A percentile compares a stretch with the other conserved stretches of the same genome.
Evolutionary conservation across 2,329 filamentous ascomycete species (phyloP).

Genomic region (Xylaria sp.): DNA sequence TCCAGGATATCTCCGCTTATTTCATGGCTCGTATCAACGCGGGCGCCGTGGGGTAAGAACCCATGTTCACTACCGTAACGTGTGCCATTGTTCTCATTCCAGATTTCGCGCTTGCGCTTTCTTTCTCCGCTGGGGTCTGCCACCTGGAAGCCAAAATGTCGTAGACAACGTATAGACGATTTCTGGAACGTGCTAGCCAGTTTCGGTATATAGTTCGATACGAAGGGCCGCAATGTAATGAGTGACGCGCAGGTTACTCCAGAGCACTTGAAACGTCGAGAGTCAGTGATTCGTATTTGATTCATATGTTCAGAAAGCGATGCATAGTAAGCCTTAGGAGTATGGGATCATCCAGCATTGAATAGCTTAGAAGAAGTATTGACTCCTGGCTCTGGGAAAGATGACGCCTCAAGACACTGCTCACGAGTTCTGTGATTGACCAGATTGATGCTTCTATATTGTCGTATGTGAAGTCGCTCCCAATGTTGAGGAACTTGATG

Average conservation of each 20-base stretch:
- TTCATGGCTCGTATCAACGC: neutral
- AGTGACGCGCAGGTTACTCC: slow-evolving; percentile 54
- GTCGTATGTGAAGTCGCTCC: slow-evolving; percentile 53
- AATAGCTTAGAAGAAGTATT: neutral
- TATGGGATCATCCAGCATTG: neutral
- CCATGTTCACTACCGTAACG: slow-evolving; percentile 27
- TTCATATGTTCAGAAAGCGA: neutral
- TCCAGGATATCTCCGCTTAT: slow-evolving; percentile 35
- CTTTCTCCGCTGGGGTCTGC: slow-evolving; percentile 30
- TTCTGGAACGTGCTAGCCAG: slow-evolving; percentile 41
- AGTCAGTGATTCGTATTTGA: slow-evolving; percentile 1
- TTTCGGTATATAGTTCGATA: slow-evolving; percentile 43
- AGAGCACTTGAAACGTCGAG: slow-evolving; percentile 39
- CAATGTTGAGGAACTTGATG: slow-evolving; percentile 52
- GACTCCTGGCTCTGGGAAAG: neutral
- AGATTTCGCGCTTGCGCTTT: slow-evolving; percentile 36
- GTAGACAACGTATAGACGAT: slow-evolving; percentile 22
- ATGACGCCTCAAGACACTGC: neutral
- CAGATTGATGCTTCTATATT: slow-evolving; percentile 53
- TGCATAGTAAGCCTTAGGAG: neutral
- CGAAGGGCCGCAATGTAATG: slow-evolving; percentile 51
- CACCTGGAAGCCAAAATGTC: neutral
- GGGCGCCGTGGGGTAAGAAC: slow-evolving; percentile 28
- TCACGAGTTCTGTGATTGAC: slow-evolving; percentile 51
- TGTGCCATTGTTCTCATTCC: slow-evolving; percentile 31